These are phyloP conservation scores for Solanum chacoense DNA, from an alignment of 305 asterid species.

Conservation along the genomic window DNA sequence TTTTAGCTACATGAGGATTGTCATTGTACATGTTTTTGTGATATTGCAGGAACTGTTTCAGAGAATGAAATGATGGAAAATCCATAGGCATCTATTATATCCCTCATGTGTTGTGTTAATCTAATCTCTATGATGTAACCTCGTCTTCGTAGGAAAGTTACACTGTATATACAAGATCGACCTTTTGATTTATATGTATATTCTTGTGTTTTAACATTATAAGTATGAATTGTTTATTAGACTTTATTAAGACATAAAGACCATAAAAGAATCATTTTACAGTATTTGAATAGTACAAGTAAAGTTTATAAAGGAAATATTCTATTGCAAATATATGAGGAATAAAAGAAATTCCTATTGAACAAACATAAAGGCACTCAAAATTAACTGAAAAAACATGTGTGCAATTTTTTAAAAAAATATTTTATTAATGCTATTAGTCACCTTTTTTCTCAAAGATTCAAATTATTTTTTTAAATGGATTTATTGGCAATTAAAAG, in stretches of 20 bases:
- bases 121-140: background rate
- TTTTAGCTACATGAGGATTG: constrained; percentile 22
- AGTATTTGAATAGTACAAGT: background rate
- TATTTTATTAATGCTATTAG: background rate
- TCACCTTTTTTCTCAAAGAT: background rate
- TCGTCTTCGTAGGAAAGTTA: background rate
- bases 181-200: background rate
- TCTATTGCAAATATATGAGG: background rate
- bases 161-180: no score
- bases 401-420: background rate
- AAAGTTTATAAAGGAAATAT: background rate
- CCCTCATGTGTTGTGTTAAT: background rate
- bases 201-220: background rate
- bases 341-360: background rate
- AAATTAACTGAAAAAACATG: background rate
- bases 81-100: background rate
- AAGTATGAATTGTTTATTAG: background rate
- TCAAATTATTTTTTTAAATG: background rate
- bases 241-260: background rate
- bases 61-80: background rate
- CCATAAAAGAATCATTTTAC: background rate
- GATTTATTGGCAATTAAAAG: background rate
- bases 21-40: constrained; percentile 47
- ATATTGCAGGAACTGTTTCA: background rate
- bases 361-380: background rate